Conservation (phyloP, 2,329 filamentous ascomycete species). For the Claviceps sp. region DNA sequence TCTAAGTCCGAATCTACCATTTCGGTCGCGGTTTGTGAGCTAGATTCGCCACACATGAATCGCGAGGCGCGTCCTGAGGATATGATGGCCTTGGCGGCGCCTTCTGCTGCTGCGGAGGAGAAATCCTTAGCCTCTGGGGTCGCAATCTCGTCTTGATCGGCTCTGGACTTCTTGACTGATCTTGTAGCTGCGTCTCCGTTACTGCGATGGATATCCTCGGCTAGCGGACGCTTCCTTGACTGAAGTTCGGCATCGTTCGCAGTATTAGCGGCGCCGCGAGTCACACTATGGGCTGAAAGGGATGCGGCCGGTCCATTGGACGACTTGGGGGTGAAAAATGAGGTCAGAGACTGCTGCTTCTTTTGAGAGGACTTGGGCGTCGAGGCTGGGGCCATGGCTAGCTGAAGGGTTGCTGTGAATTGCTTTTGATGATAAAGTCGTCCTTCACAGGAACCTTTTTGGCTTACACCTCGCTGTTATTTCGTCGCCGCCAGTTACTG, state of each 20-base stretch:
- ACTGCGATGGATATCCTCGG: constrained; percentile 30
- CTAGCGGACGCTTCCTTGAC: constrained; percentile 37
- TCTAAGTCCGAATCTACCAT: constrained; percentile 30
- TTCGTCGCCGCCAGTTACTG: too few species aligned
- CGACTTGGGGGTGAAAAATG: constrained; percentile 62
- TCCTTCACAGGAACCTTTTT: too few species aligned
- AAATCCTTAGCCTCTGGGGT: constrained; percentile 19
- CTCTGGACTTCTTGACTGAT: constrained; percentile 28
- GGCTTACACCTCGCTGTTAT: too few species aligned
- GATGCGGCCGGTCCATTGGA: constrained; percentile 30
- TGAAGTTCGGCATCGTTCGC: constrained; percentile 16
- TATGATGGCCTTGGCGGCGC: not conserved
- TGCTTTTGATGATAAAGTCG: not conserved
- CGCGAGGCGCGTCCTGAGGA: constrained; percentile 31
- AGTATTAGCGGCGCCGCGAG: constrained; percentile 12
- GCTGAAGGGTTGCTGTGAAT: not conserved
- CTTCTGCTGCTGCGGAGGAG: constrained; percentile 11
- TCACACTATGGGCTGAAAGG: constrained; percentile 19
- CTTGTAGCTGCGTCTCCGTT: constrained; percentile 26
- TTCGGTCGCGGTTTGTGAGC: constrained; percentile 24
- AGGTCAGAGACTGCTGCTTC: constrained; percentile 73
- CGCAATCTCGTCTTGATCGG: constrained; percentile 23
- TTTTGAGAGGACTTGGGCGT: constrained; percentile 28
- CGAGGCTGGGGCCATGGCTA: constrained; percentile 18
- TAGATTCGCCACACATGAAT: constrained; percentile 36